A percentile compares a stretch with the other conserved stretches of the same genome.
phyloP scores from a whole-genome alignment of 352 stramenopile species.

The Phytophthora sp. region DNA sequence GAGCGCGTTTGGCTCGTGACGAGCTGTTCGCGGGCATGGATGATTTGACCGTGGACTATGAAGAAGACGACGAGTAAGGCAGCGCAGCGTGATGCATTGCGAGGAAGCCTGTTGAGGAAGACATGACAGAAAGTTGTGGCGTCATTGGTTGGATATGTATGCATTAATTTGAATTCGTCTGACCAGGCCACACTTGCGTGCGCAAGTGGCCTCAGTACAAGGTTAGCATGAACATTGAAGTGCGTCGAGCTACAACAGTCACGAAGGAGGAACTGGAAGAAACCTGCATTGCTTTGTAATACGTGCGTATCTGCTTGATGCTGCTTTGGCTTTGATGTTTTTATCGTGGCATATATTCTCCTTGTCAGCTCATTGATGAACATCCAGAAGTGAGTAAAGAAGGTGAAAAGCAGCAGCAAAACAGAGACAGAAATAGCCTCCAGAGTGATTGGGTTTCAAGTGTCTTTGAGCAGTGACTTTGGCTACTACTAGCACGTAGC shows the following conservation, averaged over 20 bases:
- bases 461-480: constrained; percentile 1
- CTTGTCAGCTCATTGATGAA: constrained; percentile 26
- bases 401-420: constrained; percentile 21
- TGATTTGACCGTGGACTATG: constrained; percentile 83
- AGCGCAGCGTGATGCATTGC: constrained; percentile 16
- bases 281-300: constrained; percentile 48
- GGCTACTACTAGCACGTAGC: constrained; percentile 7
- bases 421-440: constrained; percentile 7
- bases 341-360: constrained; percentile 30
- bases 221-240: constrained; percentile 19
- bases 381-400: constrained; percentile 16
- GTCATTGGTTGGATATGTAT: constrained; percentile 33
- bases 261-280: constrained; percentile 22
- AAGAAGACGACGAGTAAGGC: constrained; percentile 74
- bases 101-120: constrained; percentile 4
- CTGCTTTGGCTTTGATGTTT: constrained; percentile 38
- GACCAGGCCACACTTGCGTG: constrained; percentile 12
- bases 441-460: constrained; percentile 22
- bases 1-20: constrained; percentile 34
- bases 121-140: constrained; percentile 23
- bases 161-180: constrained; percentile 35
- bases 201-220: constrained; percentile 22
- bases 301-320: constrained; percentile 49
- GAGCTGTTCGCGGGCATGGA: constrained; percentile 72
- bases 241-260: constrained; percentile 10